These are phyloP conservation scores for Spencermartinsiella europaea DNA, from an alignment of 805 yeast genomes.

Conservation along the genomic window DNA sequence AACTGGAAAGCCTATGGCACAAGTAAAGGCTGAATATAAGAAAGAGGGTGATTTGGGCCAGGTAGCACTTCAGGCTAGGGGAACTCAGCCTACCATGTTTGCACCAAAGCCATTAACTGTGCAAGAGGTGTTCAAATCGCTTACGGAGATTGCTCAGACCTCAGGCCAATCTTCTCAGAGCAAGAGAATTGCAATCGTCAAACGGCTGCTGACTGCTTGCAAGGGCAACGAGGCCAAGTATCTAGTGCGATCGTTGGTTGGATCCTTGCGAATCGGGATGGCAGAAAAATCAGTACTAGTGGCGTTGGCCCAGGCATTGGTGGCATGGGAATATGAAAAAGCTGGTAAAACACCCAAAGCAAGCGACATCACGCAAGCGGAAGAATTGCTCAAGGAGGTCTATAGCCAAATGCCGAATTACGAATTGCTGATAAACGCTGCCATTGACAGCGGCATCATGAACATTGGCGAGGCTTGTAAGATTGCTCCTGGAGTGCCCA, in stretches of 20 bases:
- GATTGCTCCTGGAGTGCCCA: slow-evolving; percentile 86
- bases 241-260: slow-evolving; percentile 83
- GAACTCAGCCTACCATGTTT: slow-evolving; percentile 88
- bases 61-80: slow-evolving; percentile 79
- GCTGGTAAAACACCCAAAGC: slow-evolving; percentile 31
- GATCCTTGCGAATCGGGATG: slow-evolving; percentile 85
- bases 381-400: slow-evolving; percentile 75
- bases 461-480: slow-evolving; percentile 63
- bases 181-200: slow-evolving; percentile 71
- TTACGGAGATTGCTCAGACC: slow-evolving; percentile 70
- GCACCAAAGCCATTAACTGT: slow-evolving; percentile 79
- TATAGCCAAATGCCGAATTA: slow-evolving; percentile 89
- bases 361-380: slow-evolving; percentile 57
- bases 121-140: slow-evolving; percentile 62
- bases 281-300: slow-evolving; percentile 90
- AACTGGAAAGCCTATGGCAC: slow-evolving; percentile 72
- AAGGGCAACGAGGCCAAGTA: slow-evolving; percentile 85
- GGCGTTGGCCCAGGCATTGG: slow-evolving; percentile 78
- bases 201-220: slow-evolving; percentile 79
- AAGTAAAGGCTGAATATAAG: slow-evolving; percentile 68
- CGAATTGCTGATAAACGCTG: slow-evolving; percentile 64
- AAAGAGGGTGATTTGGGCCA: slow-evolving; percentile 85
- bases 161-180: slow-evolving; percentile 81
- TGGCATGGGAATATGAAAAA: slow-evolving; percentile 48
- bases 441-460: slow-evolving; percentile 62